phyloP scores from a whole-genome alignment of 202 grass and related monocot species.

The Digitaria exilis region DNA sequence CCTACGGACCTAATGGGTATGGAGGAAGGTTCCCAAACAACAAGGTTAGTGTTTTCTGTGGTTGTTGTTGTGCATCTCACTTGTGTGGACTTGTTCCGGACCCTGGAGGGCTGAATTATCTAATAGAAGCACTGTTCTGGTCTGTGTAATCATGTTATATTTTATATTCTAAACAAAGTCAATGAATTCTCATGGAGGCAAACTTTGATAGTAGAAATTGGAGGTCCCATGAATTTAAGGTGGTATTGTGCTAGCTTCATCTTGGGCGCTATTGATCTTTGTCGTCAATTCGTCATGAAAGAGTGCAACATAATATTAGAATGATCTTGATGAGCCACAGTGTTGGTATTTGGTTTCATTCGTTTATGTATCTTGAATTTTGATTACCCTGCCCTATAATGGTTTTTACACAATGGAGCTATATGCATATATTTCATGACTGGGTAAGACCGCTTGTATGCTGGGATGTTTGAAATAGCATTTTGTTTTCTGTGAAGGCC shows the following conservation, averaged over 20 bases:
- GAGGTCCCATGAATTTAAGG: not conserved
- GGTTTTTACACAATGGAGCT: not conserved
- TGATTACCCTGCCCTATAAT: not conserved
- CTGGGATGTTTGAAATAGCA: slow-evolving; percentile 7
- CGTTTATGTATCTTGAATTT: not conserved
- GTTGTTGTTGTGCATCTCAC: not conserved
- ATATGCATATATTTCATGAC: not conserved
- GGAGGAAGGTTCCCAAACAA: slow-evolving; percentile 84
- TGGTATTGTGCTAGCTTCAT: not conserved
- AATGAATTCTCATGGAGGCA: slow-evolving; percentile 5
- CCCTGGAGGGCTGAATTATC: not conserved
- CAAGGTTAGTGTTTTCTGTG: slow-evolving; percentile 61
- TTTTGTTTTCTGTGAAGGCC: not conserved
- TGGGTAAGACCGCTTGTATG: slow-evolving; percentile 3
- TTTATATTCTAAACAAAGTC: slow-evolving; percentile 9
- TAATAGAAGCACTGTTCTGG: not conserved
- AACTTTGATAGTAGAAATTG: slow-evolving; percentile 6
- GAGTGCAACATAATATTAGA: not conserved
- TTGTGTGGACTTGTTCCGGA: not conserved
- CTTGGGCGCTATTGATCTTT: slow-evolving; percentile 1
- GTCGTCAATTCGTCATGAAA: not conserved
- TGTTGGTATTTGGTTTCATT: slow-evolving; percentile 8
- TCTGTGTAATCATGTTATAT: slow-evolving; percentile 13
- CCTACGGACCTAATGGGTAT: slow-evolving; percentile 87
- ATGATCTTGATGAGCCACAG: not conserved